Percentiles rank a stretch among this genome's conserved stretches.
Evolutionary conservation across 2,329 filamentous ascomycete species (phyloP).

Genomic region (Albifimbria verrucaria): DNA sequence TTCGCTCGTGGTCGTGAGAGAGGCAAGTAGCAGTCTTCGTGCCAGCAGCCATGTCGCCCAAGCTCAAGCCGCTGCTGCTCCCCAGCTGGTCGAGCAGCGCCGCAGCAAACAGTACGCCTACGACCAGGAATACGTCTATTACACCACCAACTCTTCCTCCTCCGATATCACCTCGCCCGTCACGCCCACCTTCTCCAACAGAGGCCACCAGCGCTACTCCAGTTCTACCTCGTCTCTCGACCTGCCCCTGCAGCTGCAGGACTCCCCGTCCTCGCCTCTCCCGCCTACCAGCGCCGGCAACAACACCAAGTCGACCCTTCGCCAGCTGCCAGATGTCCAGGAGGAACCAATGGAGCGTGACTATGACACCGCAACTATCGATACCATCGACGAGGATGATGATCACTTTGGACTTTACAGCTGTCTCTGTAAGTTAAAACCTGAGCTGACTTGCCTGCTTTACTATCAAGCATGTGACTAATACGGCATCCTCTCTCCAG

Average conservation of each 20-base stretch:
- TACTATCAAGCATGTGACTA: constrained; percentile 3
- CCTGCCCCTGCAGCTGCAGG: constrained; percentile 47
- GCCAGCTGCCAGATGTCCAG: constrained; percentile 73
- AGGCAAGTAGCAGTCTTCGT: not conserved
- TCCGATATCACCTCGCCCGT: constrained; percentile 69
- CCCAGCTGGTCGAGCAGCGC: constrained; percentile 51
- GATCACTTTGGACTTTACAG: constrained; percentile 51
- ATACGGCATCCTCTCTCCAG: constrained; percentile 31
- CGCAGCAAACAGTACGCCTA: constrained; percentile 31
- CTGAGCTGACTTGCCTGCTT: constrained; percentile 13
- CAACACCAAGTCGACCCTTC: constrained; percentile 56
- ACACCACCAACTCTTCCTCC: constrained; percentile 51
- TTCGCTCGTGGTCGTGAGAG: not conserved
- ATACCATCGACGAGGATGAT: constrained; percentile 37
- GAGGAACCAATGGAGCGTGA: constrained; percentile 77
- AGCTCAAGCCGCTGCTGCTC: constrained; percentile 51
- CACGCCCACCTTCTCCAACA: constrained; percentile 67
- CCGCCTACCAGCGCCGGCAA: constrained; percentile 40
- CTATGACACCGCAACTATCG: constrained; percentile 44
- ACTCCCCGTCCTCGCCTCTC: constrained; percentile 51
- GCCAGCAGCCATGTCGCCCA: constrained; percentile 40
- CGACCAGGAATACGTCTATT: constrained; percentile 30
- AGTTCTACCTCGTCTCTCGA: constrained; percentile 80
- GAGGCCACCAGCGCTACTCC: constrained; percentile 61
- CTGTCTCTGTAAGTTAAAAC: constrained; percentile 79